phyloP scores from a whole-genome alignment of 805 yeast species.

The Hermanozyma aechmeae region DNA sequence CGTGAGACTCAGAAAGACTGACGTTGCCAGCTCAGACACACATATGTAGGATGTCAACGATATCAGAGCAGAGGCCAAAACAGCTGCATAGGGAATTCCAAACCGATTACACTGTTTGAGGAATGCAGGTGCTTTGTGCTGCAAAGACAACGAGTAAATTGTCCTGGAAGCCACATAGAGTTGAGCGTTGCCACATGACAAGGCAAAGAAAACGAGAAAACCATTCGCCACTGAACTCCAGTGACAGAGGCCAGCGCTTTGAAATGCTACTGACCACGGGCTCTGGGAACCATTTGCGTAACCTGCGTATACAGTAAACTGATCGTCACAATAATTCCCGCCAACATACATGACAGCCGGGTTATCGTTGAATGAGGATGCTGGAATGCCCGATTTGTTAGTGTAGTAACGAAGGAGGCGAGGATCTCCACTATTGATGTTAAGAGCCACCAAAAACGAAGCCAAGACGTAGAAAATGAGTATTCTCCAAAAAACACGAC shows the following conservation, averaged over 20 bases:
- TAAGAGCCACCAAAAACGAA: slow-evolving; percentile 60
- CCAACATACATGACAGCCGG: slow-evolving; percentile 26
- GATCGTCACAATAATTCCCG: slow-evolving; percentile 22
- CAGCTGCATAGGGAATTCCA: slow-evolving; percentile 72
- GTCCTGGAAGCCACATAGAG: slow-evolving; percentile 35
- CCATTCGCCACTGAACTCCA: slow-evolving; percentile 32
- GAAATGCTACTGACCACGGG: slow-evolving; percentile 38
- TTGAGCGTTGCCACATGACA: slow-evolving; percentile 38
- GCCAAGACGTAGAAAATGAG: slow-evolving; percentile 56
- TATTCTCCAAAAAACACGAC: slow-evolving; percentile 64
- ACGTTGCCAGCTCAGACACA: slow-evolving; percentile 46
- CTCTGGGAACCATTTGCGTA: slow-evolving; percentile 33
- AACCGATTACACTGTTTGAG: slow-evolving; percentile 49
- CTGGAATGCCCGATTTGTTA: slow-evolving; percentile 22
- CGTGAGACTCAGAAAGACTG: slow-evolving; percentile 57
- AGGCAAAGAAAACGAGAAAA: slow-evolving; percentile 37
- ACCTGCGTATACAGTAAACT: slow-evolving; percentile 19
- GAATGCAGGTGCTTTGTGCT: slow-evolving; percentile 52
- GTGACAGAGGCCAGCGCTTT: slow-evolving; percentile 26
- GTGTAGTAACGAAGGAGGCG: slow-evolving; percentile 48
- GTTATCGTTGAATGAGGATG: slow-evolving; percentile 12
- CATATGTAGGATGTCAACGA: slow-evolving; percentile 55
- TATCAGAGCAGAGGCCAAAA: slow-evolving; percentile 25
- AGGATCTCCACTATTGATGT: slow-evolving; percentile 73
- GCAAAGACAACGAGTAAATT: slow-evolving; percentile 30